A percentile compares a stretch with the other conserved stretches of the same genome.
phyloP scores from a whole-genome alignment of 345 rosid genomes.

The Kernera saxatilis region DNA sequence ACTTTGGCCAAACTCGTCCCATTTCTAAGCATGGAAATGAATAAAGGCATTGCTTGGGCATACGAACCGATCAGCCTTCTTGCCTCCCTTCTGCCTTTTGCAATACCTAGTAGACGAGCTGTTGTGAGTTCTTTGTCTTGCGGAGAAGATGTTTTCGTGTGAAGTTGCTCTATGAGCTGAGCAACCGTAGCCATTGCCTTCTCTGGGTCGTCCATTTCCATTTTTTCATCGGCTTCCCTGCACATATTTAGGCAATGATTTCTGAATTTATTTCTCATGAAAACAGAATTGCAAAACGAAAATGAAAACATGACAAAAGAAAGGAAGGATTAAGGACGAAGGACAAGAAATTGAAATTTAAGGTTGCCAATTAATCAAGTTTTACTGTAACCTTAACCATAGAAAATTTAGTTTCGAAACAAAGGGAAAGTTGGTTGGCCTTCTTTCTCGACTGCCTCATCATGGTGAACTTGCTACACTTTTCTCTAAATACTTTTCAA shows the following conservation, averaged over 20 bases:
- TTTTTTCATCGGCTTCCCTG: constrained; percentile 50
- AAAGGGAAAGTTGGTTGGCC: neutral
- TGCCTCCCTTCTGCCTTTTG: constrained; percentile 62
- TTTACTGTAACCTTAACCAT: neutral
- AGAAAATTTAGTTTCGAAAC: neutral
- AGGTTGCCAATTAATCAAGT: neutral
- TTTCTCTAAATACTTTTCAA: neutral
- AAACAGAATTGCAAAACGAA: neutral
- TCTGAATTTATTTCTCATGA: neutral
- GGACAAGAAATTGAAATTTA: neutral
- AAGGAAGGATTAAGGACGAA: neutral
- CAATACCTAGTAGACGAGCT: constrained; percentile 61
- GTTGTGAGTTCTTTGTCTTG: constrained; percentile 77
- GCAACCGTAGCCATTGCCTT: constrained; percentile 68
- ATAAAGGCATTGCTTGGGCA: constrained; percentile 85
- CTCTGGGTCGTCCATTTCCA: constrained; percentile 54
- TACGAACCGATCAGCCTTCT: constrained; percentile 73
- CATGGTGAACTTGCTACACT: neutral
- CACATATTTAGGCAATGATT: neutral
- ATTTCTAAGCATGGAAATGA: constrained; percentile 71
- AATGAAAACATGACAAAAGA: neutral
- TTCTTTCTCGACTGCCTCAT: neutral
- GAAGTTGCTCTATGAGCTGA: constrained; percentile 73
- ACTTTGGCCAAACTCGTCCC: constrained; percentile 67
- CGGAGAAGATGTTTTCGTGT: constrained; percentile 56